Evolutionary conservation across 768 basidiomycete genomes (phyloP).

Genomic region (Sarcodon aspratus): DNA sequence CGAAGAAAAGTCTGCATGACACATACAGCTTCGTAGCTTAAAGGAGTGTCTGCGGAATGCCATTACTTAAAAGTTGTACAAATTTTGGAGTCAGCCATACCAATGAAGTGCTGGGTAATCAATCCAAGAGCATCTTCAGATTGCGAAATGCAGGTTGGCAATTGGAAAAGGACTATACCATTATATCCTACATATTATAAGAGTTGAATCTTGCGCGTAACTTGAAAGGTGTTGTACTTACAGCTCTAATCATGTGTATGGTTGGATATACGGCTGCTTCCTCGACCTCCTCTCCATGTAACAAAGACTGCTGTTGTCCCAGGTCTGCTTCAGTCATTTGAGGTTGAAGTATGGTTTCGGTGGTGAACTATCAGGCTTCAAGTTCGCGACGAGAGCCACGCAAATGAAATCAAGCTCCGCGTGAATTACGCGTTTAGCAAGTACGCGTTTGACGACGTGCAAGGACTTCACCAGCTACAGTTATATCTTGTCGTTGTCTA

Average conservation of each 20-base stretch:
- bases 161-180: constrained; percentile 25
- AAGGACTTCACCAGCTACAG: too few relatives aligned
- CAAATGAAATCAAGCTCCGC: not conserved
- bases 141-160: not conserved
- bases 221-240: constrained; percentile 19
- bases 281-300: constrained; percentile 40
- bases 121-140: constrained; percentile 3
- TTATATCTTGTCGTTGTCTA: not conserved
- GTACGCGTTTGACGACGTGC: too few relatives aligned
- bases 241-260: constrained; percentile 66
- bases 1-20: not conserved
- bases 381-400: not conserved
- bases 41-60: constrained; percentile 58
- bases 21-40: constrained; percentile 70
- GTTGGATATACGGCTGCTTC: constrained; percentile 64
- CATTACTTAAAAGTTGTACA: constrained; percentile 1
- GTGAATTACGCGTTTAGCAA: not conserved
- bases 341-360: not conserved
- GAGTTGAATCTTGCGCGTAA: constrained; percentile 10
- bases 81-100: constrained; percentile 19
- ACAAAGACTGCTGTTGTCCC: constrained; percentile 27
- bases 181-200: constrained; percentile 38
- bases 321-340: not conserved
- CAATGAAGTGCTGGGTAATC: constrained; percentile 50
- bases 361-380: not conserved